phyloP scores from a whole-genome alignment of 345 rosid genomes.

The Gossypium stocksii region DNA sequence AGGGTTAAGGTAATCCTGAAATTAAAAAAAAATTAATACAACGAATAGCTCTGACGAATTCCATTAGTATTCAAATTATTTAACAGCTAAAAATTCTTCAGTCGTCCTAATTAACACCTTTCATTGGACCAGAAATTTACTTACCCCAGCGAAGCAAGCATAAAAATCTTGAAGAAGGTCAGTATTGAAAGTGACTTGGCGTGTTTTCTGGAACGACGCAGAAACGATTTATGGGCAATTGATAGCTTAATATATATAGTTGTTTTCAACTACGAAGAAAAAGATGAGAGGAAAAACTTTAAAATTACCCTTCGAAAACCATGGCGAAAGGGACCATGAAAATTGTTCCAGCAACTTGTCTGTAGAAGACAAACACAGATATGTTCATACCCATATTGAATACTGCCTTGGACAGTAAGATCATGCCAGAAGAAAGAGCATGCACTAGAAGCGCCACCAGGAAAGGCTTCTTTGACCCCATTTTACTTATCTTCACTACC shows the following conservation, averaged over 20 bases:
- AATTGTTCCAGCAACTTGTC: constrained; percentile 22
- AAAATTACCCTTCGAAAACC: constrained; percentile 4
- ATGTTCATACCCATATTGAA: constrained; percentile 22
- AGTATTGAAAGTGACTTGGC: constrained; percentile 7
- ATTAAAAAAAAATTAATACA: background rate
- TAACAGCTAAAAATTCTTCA: too few relatives aligned
- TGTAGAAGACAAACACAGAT: constrained; percentile 25
- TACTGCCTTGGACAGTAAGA: constrained; percentile 25
- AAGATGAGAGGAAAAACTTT: background rate
- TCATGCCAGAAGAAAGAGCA: constrained; percentile 15
- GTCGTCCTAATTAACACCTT: too few relatives aligned
- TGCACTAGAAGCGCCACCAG: constrained; percentile 7
- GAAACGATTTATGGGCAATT: background rate
- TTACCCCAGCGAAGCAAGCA: constrained; percentile 22
- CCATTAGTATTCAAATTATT: background rate
- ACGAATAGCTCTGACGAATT: background rate
- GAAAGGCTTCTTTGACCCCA: constrained; percentile 21
- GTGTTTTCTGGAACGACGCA: constrained; percentile 9
- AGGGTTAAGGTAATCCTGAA: constrained; percentile 16
- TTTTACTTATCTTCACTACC: background rate
- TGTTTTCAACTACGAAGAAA: background rate
- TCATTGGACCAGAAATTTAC: background rate
- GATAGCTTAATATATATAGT: too few relatives aligned
- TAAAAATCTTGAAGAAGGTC: constrained; percentile 18
- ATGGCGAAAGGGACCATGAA: constrained; percentile 18